phyloP scores from a whole-genome alignment of 805 yeast species.

The Lachancea meyersii region DNA sequence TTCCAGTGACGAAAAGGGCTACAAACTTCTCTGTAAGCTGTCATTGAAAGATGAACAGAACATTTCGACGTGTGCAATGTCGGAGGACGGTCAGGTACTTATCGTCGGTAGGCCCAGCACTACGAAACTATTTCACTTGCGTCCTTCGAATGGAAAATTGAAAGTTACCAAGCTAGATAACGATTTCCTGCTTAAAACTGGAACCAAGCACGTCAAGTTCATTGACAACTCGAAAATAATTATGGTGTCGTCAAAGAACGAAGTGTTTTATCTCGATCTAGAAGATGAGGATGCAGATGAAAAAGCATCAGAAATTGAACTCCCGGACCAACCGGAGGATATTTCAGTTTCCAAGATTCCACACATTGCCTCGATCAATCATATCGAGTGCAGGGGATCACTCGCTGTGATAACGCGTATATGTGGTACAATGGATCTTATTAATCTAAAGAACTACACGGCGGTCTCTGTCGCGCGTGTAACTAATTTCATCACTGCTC shows the following conservation, averaged over 20 bases:
- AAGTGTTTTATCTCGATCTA: constrained; percentile 41
- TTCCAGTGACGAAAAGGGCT: constrained; percentile 21
- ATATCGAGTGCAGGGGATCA: constrained; percentile 43
- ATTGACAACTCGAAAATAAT: constrained; percentile 42
- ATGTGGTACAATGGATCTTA: constrained; percentile 58
- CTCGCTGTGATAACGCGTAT: constrained; percentile 55
- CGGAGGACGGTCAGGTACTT: constrained; percentile 57
- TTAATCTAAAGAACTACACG: constrained; percentile 25
- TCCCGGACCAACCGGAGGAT: constrained; percentile 35
- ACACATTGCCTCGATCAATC: constrained; percentile 46
- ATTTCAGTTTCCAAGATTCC: constrained; percentile 35
- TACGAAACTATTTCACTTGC: constrained; percentile 61
- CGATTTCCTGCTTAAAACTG: constrained; percentile 36
- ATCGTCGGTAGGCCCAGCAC: constrained; percentile 66
- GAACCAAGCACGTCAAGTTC: constrained; percentile 52
- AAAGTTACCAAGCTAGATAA: constrained; percentile 48
- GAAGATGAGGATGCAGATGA: constrained; percentile 38
- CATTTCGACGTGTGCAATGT: constrained; percentile 60
- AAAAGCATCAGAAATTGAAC: constrained; percentile 34
- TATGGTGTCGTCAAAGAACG: constrained; percentile 56
- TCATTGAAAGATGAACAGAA: constrained; percentile 71
- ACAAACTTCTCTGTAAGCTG: constrained; percentile 58
- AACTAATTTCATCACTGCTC: constrained; percentile 52
- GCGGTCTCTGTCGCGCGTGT: constrained; percentile 49
- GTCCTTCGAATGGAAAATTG: constrained; percentile 37